These are phyloP conservation scores for Suillus hirtellus DNA, from an alignment of 768 basidiomycete genomes.

Conservation along the genomic window DNA sequence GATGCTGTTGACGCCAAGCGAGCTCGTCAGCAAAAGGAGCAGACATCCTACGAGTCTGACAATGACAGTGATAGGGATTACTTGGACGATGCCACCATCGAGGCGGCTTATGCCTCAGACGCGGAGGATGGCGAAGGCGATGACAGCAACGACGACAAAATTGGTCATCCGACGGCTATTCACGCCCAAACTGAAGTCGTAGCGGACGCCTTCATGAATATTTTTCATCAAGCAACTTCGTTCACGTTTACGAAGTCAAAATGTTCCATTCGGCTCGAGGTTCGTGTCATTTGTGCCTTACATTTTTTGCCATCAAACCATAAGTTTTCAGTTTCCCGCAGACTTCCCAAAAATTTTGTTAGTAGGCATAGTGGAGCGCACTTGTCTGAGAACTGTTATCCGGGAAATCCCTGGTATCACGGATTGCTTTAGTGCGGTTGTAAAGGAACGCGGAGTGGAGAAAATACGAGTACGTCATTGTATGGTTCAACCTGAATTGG, in stretches of 20 bases:
- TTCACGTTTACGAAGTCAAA: conserved; percentile 67
- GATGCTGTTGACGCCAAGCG: conserved; percentile 82
- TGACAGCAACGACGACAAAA: conserved; percentile 20
- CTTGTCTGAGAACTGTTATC: conserved; percentile 81
- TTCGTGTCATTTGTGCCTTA: conserved; percentile 30
- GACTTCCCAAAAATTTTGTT: conserved; percentile 91
- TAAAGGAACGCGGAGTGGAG: conserved; percentile 56
- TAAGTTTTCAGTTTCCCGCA: conserved; percentile 66
- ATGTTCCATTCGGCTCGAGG: conserved; percentile 84
- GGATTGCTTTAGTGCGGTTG: conserved; percentile 70
- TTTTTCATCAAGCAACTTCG: conserved; percentile 65
- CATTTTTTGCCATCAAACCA: conserved; percentile 4
- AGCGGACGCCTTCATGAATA: conserved; percentile 53
- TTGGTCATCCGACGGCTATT: conserved; percentile 31
- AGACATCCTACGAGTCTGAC: conserved; percentile 68
- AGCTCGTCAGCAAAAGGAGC: conserved; percentile 67
- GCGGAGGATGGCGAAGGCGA: conserved; percentile 38
- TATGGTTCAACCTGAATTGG: not conserved
- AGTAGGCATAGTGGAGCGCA: conserved; percentile 89
- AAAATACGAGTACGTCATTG: conserved; percentile 41
- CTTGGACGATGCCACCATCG: conserved; percentile 57
- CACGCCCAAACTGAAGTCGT: conserved; percentile 44
- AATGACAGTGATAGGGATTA: conserved; percentile 49
- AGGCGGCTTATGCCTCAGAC: conserved; percentile 60
- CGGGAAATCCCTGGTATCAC: conserved; percentile 89